Evolutionary conservation across 495 filamentous ascomycete genomes (phyloP), one percentile per base, ranked within the genome.

Genomic region (Xylaria castorea): DNA sequence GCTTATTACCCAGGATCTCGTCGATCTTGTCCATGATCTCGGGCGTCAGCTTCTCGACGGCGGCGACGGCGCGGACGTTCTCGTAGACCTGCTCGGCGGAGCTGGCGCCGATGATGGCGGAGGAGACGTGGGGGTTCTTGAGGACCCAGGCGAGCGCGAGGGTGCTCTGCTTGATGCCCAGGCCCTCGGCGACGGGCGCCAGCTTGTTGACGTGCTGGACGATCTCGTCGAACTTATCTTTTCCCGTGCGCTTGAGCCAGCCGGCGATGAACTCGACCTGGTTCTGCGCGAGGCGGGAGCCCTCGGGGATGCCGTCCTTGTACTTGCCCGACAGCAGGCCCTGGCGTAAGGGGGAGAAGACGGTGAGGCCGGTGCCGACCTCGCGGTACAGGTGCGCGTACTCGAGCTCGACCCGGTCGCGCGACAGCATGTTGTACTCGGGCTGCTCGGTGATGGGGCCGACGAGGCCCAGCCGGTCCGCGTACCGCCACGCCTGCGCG

Each of bases 401-500:
- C 77, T 97, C 91, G 66, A 86, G 85, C 83, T 97, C 94, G 25
- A 95, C 92, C 70, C 88, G 90, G 77, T 93, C 87, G 50, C 91
- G 90, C 60, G 82, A 82, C 30, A 97, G 84, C 80, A 95, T 88
- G 82, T 94, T 95, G 81, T 97, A 97, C 74, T 91, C 86, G 36
- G 94, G 93, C 84, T 97, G 94, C 80, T 97, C 94, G 81, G 93
- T 91, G 32, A 92, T 79, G 9, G 94, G 94, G 3, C 91, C 93
- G 70, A 97, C 89, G n/a, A 97, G 85, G 27, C 90, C 88, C 48
- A 96, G 84, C 71, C 83, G 86, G 72, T 93, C 91, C 18, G 94
- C 94, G 48, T 92, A 82, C 53, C 89, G 85, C 84, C 90, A 93
- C 8, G 94, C 94, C 70, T 91, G 86, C 9, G 88, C 86, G 77